phyloP scores from a whole-genome alignment of 495 filamentous ascomycete genomes.

The Penicillium crystallinum region DNA sequence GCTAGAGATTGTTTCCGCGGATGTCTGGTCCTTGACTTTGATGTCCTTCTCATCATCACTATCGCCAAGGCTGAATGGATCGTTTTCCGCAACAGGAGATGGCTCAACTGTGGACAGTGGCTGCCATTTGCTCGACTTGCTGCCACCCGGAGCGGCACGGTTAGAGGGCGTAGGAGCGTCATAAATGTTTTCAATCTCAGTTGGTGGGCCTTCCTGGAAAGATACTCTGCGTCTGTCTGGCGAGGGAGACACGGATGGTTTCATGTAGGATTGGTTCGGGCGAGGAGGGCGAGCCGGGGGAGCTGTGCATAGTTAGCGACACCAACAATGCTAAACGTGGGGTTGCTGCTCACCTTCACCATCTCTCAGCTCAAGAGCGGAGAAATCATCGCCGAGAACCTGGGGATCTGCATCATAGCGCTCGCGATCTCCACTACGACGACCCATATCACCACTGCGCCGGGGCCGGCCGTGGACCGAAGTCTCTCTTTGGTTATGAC shows the following conservation, averaged over 20 bases:
- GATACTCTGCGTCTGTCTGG: conserved; percentile 68
- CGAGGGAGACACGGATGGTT: conserved; percentile 62
- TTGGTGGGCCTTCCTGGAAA: conserved; percentile 66
- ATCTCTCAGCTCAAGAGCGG: conserved; percentile 75
- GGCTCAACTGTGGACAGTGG: conserved; percentile 84
- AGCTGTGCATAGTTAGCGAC: conserved; percentile 31
- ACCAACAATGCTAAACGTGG: not conserved
- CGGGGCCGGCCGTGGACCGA: conserved; percentile 37
- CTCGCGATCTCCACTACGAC: conserved; percentile 74
- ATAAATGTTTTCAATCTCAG: conserved; percentile 78
- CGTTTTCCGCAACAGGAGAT: conserved; percentile 80
- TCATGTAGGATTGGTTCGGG: conserved; percentile 68
- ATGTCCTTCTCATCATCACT: conserved; percentile 90
- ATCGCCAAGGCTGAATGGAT: conserved; percentile 94
- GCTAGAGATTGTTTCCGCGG: conserved; percentile 50
- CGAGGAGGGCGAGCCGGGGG: conserved; percentile 53
- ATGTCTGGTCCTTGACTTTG: conserved; percentile 62
- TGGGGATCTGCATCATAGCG: conserved; percentile 96
- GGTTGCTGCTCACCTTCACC: conserved; percentile 55
- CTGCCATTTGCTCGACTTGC: conserved; percentile 92
- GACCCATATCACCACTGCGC: conserved; percentile 52
- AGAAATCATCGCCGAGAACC: conserved; percentile 86
- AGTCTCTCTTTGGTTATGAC: conserved; percentile 41
- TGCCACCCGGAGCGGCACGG: conserved; percentile 35
- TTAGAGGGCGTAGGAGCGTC: conserved; percentile 51